phyloP scores from a whole-genome alignment of 768 basidiomycete genomes.

The Postia placenta region DNA sequence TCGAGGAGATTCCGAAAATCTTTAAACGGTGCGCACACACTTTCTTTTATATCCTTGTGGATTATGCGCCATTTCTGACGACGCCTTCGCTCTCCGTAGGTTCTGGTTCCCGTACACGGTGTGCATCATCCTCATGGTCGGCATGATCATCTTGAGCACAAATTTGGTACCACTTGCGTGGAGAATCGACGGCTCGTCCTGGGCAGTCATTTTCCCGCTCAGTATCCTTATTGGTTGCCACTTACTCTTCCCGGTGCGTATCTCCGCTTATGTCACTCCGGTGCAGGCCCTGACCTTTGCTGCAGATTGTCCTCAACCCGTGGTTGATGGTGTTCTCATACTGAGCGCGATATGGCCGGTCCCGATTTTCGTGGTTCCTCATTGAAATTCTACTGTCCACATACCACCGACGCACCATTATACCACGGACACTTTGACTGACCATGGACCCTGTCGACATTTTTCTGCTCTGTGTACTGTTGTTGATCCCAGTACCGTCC shows the following conservation, averaged over 20 bases:
- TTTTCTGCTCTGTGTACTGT: not conserved
- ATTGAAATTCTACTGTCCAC: not conserved
- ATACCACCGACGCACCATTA: slow-evolving; percentile 3
- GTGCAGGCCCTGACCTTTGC: no score
- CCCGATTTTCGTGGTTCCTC: not conserved
- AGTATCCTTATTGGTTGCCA: slow-evolving; percentile 60
- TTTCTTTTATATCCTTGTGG: not conserved
- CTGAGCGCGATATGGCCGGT: slow-evolving; percentile 15
- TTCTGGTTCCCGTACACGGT: slow-evolving; percentile 65
- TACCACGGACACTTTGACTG: slow-evolving; percentile 2
- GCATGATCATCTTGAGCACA: slow-evolving; percentile 49
- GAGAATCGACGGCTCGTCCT: slow-evolving; percentile 52
- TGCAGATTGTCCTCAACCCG: slow-evolving; percentile 76
- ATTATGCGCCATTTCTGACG: not conserved
- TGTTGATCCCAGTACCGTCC: not conserved
- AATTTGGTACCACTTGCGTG: slow-evolving; percentile 58
- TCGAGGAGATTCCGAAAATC: slow-evolving; percentile 84
- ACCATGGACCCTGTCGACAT: not conserved
- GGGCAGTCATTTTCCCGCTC: slow-evolving; percentile 77
- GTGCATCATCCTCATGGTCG: slow-evolving; percentile 45
- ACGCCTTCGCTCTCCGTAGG: slow-evolving; percentile 1
- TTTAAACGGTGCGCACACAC: slow-evolving; percentile 44
- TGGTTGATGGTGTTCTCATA: slow-evolving; percentile 84
- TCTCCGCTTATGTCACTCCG: no score
- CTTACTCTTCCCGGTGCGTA: slow-evolving; percentile 68